Evolutionary conservation across 208 protist genomes (phyloP), one percentile per base, ranked within the genome.

Genomic region (Strigomonas galati): DNA sequence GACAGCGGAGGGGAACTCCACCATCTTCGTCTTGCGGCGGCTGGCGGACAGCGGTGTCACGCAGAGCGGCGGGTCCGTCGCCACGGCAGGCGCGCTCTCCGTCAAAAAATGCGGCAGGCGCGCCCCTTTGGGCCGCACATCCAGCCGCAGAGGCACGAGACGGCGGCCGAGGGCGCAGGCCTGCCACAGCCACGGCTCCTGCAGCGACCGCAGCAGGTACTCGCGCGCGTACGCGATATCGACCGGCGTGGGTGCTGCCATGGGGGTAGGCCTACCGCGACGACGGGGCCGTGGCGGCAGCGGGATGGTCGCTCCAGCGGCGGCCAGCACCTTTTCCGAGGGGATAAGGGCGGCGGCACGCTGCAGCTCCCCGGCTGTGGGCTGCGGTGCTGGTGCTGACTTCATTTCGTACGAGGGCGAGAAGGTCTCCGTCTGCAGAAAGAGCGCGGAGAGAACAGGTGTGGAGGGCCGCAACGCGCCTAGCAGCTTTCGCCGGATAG

Each of bases 131-230:
- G 48, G 48, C 48, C 48, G 17, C n/a, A 7, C 17, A 15, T 4
- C 30, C 30, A 48, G 56, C 40, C 24, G 31, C 19, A 62, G 56
- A 4, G 56, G 56, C 24, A 43, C 9, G 12, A 62, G 31, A 2
- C 56, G 56, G 14, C 40, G 31, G 19, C 56, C 56, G 12, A 62
- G 19, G 26, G 56, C 56, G 40, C 28, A 37, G 30, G 56, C 56
- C 30, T 62, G 31, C 56, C 56, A 62, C 56, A 62, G 32, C 56
- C 56, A 62, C 28, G 56, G 56, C 31, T 62, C 56, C 56, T 62
- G 30, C 23, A 62, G 24, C 23, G 30, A 9, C 2, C 56, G 56
- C 56, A 62, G 31, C 19, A 62, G 24, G 30, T 23, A 48, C 24
- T 37, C 56, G 15, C 15, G 7, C n/a, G 46, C 14, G 14, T 35